phyloP scores from a whole-genome alignment of 768 basidiomycete genomes.

The Mrakia gelida region DNA sequence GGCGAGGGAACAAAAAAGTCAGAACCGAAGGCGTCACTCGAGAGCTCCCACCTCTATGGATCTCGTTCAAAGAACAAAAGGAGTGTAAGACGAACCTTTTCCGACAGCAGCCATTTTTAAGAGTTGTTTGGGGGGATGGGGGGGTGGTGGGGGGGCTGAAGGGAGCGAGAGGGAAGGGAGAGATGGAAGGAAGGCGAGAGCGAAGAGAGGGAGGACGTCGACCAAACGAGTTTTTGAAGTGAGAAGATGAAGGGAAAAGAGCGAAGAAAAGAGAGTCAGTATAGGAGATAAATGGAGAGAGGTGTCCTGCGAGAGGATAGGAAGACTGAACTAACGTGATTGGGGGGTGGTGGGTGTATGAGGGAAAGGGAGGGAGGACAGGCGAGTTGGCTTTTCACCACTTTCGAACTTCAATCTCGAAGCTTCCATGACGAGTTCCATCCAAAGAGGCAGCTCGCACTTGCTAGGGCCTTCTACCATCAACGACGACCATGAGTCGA shows the following conservation, averaged over 20 bases:
- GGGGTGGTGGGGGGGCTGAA: slow-evolving; percentile 6
- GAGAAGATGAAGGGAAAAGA: background rate
- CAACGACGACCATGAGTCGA: no score
- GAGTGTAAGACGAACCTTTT: slow-evolving; percentile 9
- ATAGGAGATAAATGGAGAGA: background rate
- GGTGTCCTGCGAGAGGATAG: background rate
- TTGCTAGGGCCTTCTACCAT: no score
- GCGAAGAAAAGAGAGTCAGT: background rate
- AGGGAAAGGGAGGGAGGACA: background rate
- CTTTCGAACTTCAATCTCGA: no score
- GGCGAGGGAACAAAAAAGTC: slow-evolving; percentile 1
- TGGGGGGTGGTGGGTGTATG: slow-evolving; percentile 12
- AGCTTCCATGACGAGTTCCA: no score
- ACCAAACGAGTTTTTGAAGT: background rate
- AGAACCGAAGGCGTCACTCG: background rate
- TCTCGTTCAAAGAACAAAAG: background rate
- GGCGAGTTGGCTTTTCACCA: no score
- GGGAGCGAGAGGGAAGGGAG: background rate
- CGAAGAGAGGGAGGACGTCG: background rate
- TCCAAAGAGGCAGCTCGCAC: no score
- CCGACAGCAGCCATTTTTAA: slow-evolving; percentile 12
- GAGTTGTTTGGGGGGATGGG: slow-evolving; percentile 11
- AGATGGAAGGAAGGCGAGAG: background rate
- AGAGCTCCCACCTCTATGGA: no score
- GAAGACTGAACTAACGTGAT: background rate